Percentiles rank a stretch among this genome's conserved stretches.
phyloP scores from a whole-genome alignment of 352 stramenopile species.

The Thalassiosira sp. region DNA sequence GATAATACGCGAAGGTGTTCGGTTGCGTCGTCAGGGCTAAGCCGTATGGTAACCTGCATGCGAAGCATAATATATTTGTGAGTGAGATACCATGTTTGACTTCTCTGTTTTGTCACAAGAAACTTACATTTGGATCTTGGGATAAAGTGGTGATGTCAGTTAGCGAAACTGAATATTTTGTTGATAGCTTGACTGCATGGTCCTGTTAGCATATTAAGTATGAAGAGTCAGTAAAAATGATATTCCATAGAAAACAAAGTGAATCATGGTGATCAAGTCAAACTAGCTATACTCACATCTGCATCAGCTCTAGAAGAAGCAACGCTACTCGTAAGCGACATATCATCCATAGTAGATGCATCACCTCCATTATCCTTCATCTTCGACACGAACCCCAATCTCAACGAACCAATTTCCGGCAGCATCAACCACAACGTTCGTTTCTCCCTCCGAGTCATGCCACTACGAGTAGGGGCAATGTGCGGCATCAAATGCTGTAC shows the following conservation, averaged over 20 bases:
- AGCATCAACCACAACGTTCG: constrained; percentile 80
- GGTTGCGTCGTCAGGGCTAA: constrained; percentile 66
- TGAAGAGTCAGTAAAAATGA: too few relatives aligned
- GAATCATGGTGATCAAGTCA: too few relatives aligned
- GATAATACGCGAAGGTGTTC: constrained; percentile 71
- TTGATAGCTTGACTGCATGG: constrained; percentile 62
- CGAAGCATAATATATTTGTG: constrained; percentile 10
- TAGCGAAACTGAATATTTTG: constrained; percentile 76
- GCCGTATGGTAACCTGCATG: constrained; percentile 52
- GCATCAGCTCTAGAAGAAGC: constrained; percentile 32
- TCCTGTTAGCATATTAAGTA: too few relatives aligned
- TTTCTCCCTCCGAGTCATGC: constrained; percentile 59
- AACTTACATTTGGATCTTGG: constrained; percentile 61
- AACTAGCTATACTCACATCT: constrained; percentile 33
- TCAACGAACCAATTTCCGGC: constrained; percentile 64
- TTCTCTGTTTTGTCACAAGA: not conserved
- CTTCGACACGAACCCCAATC: constrained; percentile 79
- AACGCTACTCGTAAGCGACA: constrained; percentile 41
- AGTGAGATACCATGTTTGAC: not conserved
- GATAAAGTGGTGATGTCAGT: constrained; percentile 71
- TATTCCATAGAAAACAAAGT: too few relatives aligned
- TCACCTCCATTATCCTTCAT: constrained; percentile 48
- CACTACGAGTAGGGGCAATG: constrained; percentile 29
- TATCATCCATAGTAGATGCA: constrained; percentile 45
- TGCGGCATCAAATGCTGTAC: constrained; percentile 67